Percentiles rank a stretch among this genome's conserved stretches.
Conservation (phyloP, 805 yeast species). For the Candida manassasensis region DNA sequence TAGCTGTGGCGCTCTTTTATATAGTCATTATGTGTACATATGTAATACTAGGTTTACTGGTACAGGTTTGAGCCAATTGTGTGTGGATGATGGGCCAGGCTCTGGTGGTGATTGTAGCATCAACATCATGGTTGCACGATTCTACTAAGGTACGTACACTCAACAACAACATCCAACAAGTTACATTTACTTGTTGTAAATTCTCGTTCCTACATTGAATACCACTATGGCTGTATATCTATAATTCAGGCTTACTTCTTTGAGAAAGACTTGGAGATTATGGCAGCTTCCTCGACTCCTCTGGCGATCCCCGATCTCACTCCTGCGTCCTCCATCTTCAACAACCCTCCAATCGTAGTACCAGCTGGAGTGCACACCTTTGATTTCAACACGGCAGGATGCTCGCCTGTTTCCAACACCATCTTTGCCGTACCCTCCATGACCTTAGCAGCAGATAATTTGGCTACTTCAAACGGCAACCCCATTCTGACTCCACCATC, state of each 20-base stretch:
- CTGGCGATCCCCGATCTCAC: constrained; percentile 83
- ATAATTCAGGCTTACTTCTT: constrained; percentile 34
- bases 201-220: no score
- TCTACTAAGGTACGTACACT: constrained; percentile 2
- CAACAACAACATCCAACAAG: no score
- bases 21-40: no score
- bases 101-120: no score
- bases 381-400: constrained; percentile 84
- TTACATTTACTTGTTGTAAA: no score
- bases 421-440: constrained; percentile 91
- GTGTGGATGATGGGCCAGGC: no score
- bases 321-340: constrained; percentile 88
- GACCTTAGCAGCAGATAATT: constrained; percentile 86
- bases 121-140: no score
- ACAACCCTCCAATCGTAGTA: constrained; percentile 91
- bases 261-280: constrained; percentile 55
- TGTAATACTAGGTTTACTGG: no score
- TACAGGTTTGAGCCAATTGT: no score
- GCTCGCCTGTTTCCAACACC: constrained; percentile 76
- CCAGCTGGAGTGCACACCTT: constrained; percentile 97
- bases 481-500: constrained; percentile 97
- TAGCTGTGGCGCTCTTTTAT: no score
- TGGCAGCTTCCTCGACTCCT: constrained; percentile 90
- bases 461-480: constrained; percentile 77
- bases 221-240: constrained; percentile 2